phyloP scores from a whole-genome alignment of 2,329 filamentous ascomycete species.

The Penicillium sp. region DNA sequence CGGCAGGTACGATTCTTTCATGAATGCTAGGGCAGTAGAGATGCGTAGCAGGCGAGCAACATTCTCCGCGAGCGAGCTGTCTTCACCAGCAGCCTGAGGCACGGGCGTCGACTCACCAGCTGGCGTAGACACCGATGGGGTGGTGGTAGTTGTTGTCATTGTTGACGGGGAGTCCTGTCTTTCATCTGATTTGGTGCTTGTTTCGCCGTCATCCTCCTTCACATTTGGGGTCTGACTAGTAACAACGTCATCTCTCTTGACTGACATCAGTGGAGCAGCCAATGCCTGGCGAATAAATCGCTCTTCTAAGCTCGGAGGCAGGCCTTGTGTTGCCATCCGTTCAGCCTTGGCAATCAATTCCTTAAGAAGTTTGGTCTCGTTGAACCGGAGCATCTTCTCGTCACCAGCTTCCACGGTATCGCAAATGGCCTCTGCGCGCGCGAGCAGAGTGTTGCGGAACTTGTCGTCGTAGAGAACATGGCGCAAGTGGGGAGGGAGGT shows the following conservation, averaged over 20 bases:
- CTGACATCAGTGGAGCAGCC: constrained; percentile 71
- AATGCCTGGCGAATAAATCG: constrained; percentile 75
- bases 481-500: constrained; percentile 42
- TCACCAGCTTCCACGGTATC: constrained; percentile 81
- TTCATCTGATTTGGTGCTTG: constrained; percentile 25
- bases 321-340: constrained; percentile 61
- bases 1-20: constrained; percentile 52
- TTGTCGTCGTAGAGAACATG: constrained; percentile 40
- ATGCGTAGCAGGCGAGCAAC: constrained; percentile 48
- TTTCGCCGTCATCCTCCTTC: constrained; percentile 21
- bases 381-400: constrained; percentile 82
- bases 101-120: constrained; percentile 40
- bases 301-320: constrained; percentile 82
- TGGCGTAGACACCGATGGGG: constrained; percentile 38
- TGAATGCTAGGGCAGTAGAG: constrained; percentile 51
- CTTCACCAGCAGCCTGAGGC: constrained; percentile 36
- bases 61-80: constrained; percentile 31
- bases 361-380: constrained; percentile 65
- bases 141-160: constrained; percentile 35
- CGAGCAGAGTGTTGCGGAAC: constrained; percentile 55
- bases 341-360: constrained; percentile 71
- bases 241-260: constrained; percentile 58
- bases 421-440: constrained; percentile 69
- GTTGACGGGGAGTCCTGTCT: constrained; percentile 33
- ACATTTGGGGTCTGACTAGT: constrained; percentile 22